Base-by-base conservation (phyloP, 2,329 filamentous ascomycete species). In the Dactylellina cionopaga region DNA sequence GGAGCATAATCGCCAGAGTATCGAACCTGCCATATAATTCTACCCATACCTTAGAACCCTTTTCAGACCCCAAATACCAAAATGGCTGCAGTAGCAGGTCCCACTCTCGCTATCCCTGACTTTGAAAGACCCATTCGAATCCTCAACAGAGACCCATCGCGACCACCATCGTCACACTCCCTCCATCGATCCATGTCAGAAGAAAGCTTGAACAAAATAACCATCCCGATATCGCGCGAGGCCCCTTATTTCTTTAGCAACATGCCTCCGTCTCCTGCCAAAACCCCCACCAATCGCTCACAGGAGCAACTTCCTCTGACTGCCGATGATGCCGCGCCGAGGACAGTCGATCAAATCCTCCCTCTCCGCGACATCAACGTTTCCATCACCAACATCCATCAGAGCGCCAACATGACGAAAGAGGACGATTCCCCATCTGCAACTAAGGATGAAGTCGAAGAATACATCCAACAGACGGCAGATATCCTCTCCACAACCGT, bases 391-490 rank as follows among this genome's bases (percentile, higher is more conserved):
- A 58, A 71, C 29, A 41, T 71, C 33, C 58, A 64, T 13, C 43
- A 64, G 37, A 33, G 51, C 2, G 29, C 46, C 33, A 31, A 13
- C 19, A 15, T 27, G 2, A 55, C 17, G 24, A 64, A 55, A 5
- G 66, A 71, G 17, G 58, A 63, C 29, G 58, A 64, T 11, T 64
- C 66, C 2, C 58, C 66, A 15, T 43, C 22, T 17, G 52, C 58
- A 25, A 64, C 33, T 51, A 71, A 43, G 51, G 56, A 39, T 19
- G 66, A 71, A 24, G 39, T 71, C 7, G 54, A 71, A 2, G 66
- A 71, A 22, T 71, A 71, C 66, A 71, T 71, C 39, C 66, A 71
- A 15, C 58, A 59, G 15, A 71, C 66, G 4, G 66, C 66, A 10
- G 66, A 71, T n/a, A 64, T 71, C 33, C 58, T 71, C 11, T 71